These are phyloP conservation scores for Omphalea diandra DNA, from an alignment of 441 rosid species.

Conservation along the genomic window DNA sequence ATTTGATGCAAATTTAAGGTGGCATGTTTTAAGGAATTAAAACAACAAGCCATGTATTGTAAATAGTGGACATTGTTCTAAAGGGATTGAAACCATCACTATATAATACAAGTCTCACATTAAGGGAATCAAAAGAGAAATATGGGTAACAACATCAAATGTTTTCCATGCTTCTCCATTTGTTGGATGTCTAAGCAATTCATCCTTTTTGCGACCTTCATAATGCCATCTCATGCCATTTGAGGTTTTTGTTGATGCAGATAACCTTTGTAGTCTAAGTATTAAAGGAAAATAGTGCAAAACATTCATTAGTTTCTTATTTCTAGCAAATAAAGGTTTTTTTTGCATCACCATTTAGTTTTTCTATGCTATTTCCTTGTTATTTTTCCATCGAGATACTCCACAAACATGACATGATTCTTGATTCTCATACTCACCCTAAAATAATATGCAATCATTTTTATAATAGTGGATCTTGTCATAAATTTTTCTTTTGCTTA, in stretches of 20 bases:
- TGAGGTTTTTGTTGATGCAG: too few species aligned
- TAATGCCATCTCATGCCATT: neutral
- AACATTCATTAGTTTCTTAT: neutral
- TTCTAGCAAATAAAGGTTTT: too few species aligned
- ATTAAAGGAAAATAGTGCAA: neutral
- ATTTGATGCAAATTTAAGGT: neutral
- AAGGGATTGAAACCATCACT: neutral
- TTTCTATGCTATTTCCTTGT: neutral
- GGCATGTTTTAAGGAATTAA: neutral
- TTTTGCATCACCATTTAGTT: too few species aligned
- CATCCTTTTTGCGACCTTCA: neutral
- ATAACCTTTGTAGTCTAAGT: neutral
- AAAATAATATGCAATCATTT: neutral
- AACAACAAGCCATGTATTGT: neutral
- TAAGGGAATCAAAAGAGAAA: neutral
- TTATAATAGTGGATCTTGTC: neutral
- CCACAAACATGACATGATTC: neutral
- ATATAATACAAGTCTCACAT: too few species aligned
- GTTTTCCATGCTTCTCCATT: constrained; percentile 6
- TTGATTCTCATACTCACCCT: neutral
- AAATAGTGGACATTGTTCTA: neutral
- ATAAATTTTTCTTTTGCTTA: neutral
- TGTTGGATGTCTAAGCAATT: neutral
- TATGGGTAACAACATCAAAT: neutral
- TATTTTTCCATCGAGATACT: neutral